Conservation (phyloP, 23 red algal species). For the Agarophyton chilense region DNA sequence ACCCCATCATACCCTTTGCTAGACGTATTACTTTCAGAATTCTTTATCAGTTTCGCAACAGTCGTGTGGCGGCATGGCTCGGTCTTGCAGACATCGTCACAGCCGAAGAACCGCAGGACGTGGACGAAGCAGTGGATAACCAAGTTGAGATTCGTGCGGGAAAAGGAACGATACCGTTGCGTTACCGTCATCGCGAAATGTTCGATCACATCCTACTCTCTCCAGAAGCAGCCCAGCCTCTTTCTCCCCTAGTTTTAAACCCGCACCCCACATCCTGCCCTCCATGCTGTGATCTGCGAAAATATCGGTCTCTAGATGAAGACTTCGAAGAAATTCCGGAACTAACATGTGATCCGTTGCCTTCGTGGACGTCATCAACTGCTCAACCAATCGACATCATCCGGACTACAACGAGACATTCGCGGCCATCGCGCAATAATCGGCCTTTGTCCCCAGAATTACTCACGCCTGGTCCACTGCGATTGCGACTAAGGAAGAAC, state of each 20-base stretch:
- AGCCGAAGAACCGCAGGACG: slow-evolving; percentile 49
- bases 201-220: slow-evolving; percentile 42
- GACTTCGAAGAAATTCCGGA: not conserved
- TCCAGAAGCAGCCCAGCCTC: not conserved
- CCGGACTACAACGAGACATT: not conserved
- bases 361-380: not conserved
- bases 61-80: slow-evolving; percentile 49
- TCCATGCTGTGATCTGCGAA: not conserved
- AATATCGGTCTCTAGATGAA: not conserved
- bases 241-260: not conserved
- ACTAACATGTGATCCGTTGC: not conserved
- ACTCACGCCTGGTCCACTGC: not conserved
- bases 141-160: not conserved
- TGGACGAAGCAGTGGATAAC: slow-evolving; percentile 32
- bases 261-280: not conserved
- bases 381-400: not conserved
- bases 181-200: slow-evolving; percentile 68
- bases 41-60: slow-evolving; percentile 27
- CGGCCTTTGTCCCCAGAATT: not conserved
- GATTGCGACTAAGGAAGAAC: slow-evolving; percentile 69
- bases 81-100: slow-evolving; percentile 58
- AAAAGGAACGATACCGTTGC: slow-evolving; percentile 42
- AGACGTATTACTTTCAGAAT: not conserved
- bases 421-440: not conserved
- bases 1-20: slow-evolving; percentile 44